Conservation (phyloP, 768 basidiomycete species). For the Pseudohyphozyma bogoriensis region DNA sequence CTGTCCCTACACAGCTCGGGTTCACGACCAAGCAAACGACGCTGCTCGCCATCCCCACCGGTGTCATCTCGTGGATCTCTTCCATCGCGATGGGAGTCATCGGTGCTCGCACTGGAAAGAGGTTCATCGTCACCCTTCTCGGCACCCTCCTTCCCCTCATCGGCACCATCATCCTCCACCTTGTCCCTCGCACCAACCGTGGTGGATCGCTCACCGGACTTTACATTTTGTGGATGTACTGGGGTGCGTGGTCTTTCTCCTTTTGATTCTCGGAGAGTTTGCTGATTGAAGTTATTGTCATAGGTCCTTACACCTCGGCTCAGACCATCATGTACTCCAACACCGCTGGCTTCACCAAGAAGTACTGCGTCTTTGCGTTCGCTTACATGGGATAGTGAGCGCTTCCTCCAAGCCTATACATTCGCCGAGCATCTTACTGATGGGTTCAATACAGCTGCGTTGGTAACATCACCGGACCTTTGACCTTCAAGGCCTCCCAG, state of each 20-base stretch:
- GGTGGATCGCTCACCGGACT: conserved; percentile 30
- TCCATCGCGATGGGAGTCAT: conserved; percentile 27
- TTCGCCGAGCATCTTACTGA: conserved; percentile 23
- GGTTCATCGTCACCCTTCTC: conserved; percentile 24
- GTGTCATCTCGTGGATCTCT: conserved; percentile 30
- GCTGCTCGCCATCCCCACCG: conserved; percentile 31
- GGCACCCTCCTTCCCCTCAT: conserved; percentile 26
- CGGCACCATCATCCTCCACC: conserved; percentile 31
- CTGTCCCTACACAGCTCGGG: conserved; percentile 15
- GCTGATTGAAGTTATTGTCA: too few species aligned
- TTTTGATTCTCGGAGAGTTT: too few species aligned
- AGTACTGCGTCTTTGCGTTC: conserved; percentile 30
- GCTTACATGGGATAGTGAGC: conserved; percentile 35
- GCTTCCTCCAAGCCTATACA: too few species aligned
- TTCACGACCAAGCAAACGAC: conserved; percentile 30
- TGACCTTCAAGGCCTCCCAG: conserved; percentile 29
- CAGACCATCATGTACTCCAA: conserved; percentile 28
- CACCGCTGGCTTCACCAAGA: conserved; percentile 36
- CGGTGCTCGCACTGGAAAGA: conserved; percentile 24
- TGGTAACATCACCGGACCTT: conserved; percentile 16
- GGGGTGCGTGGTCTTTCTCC: conserved; percentile 20
- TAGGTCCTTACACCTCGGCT: conserved; percentile 11
- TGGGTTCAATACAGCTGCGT: too few species aligned
- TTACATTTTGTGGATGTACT: conserved; percentile 31
- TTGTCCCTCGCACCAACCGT: conserved; percentile 29